Base-by-base conservation (phyloP, 2,329 filamentous ascomycete genomes). In the Thyridium curvatum region DNA sequence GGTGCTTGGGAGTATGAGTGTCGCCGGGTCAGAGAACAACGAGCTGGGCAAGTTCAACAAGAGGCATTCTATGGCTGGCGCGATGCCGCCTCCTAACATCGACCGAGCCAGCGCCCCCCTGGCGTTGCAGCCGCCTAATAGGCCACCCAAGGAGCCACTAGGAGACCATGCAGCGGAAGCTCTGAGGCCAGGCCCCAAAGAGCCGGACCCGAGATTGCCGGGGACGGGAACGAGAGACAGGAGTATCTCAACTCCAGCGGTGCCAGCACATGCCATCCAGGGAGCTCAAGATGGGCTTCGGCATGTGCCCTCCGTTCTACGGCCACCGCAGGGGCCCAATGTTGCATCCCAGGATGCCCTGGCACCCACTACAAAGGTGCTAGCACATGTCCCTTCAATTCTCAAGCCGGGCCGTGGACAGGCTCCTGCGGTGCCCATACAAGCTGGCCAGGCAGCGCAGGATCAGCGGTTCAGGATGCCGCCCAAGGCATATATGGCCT, bases 221-320 rank as follows among this genome's bases (percentile, higher is more conserved):
- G 41, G 7, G 30, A 15, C 6, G 34, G 14, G 4, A 21, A 14
- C 15, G 12, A 40, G 14, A 32, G 18, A 29, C n/a, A 13, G 15
- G 16, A 12, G 4, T 33, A 28, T 32, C 5, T 14, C 18, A 3
- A 17, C 18, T 9, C 12, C 12, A 30, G 5, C 21, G 34, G 4
- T 34, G 8, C 8, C 26, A n/a, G 13, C 18, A 15, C 12, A 14
- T 33, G 4, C 16, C 18, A 16, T 15, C 18, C 36, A 34, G 12
- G 18, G 31, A 9, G 17, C 33, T 29, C 12, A 26, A n/a, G 30
- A 41, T 4, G 43, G 26, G 16, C 30, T 50, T 15, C 18, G 42
- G 16, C 49, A 55, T 26, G 40, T 54, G 2, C 57, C 54, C 1
- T 55, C 58, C 0, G 49, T 58, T n/a, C 45, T 61, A 8, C 51